Evolutionary conservation across 2,329 filamentous ascomycete species (phyloP).

Genomic region (Bretziella fagacearum): DNA sequence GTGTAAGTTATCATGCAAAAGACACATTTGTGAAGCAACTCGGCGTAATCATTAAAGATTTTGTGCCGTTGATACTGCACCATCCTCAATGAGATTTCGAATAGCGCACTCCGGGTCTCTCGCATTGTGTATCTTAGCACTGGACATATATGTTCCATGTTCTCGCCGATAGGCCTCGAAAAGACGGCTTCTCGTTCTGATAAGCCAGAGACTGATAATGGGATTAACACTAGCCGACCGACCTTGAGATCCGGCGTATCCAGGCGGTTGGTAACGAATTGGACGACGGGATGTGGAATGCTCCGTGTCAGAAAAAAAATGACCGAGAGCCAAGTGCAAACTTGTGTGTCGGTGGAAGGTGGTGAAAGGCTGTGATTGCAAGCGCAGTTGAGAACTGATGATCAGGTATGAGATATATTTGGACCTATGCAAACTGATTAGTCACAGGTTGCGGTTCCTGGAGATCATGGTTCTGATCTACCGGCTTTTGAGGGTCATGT

Average conservation of each 20-base stretch:
- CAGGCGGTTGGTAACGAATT: slow-evolving; percentile 13
- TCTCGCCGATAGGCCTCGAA: slow-evolving; percentile 1
- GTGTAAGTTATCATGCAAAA: slow-evolving; percentile 9
- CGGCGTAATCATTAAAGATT: slow-evolving; percentile 13
- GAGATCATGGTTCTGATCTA: not conserved
- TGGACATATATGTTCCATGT: slow-evolving; percentile 7
- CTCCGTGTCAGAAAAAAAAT: not conserved
- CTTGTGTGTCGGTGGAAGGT: slow-evolving; percentile 6
- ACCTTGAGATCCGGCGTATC: slow-evolving; percentile 10
- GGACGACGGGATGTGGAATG: not conserved
- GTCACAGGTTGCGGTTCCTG: no score
- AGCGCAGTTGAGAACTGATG: slow-evolving; percentile 2
- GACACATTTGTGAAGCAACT: slow-evolving; percentile 14
- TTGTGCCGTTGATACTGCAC: slow-evolving; percentile 9
- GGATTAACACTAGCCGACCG: slow-evolving; percentile 10
- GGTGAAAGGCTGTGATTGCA: slow-evolving; percentile 8
- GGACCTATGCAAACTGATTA: not conserved
- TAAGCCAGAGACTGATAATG: slow-evolving; percentile 7
- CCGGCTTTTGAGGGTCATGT: not conserved
- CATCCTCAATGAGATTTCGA: slow-evolving; percentile 7
- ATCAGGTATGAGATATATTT: slow-evolving; percentile 12
- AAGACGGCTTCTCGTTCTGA: not conserved
- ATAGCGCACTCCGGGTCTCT: slow-evolving; percentile 4
- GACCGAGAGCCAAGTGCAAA: slow-evolving; percentile 3
- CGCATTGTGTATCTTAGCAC: slow-evolving; percentile 4